Evolutionary conservation across 805 yeast genomes (phyloP).

Genomic region (Lipomyces lipofer): DNA sequence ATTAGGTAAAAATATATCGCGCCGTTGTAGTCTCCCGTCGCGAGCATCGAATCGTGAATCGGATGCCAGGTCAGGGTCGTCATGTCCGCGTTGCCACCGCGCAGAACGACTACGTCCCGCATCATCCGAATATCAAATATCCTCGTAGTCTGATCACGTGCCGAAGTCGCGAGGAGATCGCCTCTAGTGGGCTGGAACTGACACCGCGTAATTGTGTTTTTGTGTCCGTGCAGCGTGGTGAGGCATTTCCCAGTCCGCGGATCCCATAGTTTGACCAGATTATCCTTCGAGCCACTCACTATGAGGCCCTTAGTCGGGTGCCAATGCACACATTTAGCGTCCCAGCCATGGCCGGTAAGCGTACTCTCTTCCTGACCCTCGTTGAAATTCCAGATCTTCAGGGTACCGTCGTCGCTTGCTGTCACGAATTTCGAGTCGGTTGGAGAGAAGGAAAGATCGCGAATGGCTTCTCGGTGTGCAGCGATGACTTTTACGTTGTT

Average conservation of each 20-base stretch:
- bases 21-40: conserved; percentile 90
- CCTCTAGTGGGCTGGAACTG: conserved; percentile 83
- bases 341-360: conserved; percentile 96
- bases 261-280: conserved; percentile 91
- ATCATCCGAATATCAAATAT: conserved; percentile 84
- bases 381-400: conserved; percentile 93
- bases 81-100: conserved; percentile 81
- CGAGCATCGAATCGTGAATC: conserved; percentile 69
- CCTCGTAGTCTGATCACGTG: conserved; percentile 85
- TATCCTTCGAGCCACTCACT: conserved; percentile 94
- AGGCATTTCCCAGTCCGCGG: conserved; percentile 77
- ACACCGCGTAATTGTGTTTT: conserved; percentile 87
- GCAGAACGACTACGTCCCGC: conserved; percentile 70
- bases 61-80: conserved; percentile 94
- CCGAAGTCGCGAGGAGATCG: conserved; percentile 75
- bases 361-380: conserved; percentile 79
- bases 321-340: conserved; percentile 97
- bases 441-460: conserved; percentile 88
- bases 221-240: conserved; percentile 83
- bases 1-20: conserved; percentile 73
- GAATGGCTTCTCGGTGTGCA: conserved; percentile 77
- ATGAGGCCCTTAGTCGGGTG: conserved; percentile 84
- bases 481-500: conserved; percentile 84
- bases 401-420: conserved; percentile 85
- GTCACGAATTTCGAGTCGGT: conserved; percentile 90